Percentiles rank a stretch among this genome's conserved stretches.
Conservation (phyloP, 768 basidiomycete species). For the Mycena galopus region DNA sequence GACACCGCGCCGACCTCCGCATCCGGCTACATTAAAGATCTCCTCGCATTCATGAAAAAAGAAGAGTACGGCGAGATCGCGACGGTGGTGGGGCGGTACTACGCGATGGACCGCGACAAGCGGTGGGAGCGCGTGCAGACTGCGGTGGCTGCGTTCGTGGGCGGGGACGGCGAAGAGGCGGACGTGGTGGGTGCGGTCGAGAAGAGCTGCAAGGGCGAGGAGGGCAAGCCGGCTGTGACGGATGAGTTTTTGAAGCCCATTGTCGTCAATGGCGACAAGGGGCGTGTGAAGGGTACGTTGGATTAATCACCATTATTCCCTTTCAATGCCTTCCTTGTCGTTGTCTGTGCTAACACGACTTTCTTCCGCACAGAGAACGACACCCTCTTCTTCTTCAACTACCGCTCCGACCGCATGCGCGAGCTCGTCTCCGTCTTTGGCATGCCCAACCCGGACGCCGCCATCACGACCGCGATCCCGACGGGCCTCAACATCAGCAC, state of each 20-base stretch:
- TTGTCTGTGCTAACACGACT: neutral
- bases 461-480: too few species aligned
- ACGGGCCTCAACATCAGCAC: constrained; percentile 94
- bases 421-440: constrained; percentile 90
- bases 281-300: constrained; percentile 81
- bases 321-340: too few species aligned
- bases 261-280: constrained; percentile 83
- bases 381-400: constrained; percentile 97
- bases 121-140: neutral
- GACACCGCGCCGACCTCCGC: constrained; percentile 93
- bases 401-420: constrained; percentile 96
- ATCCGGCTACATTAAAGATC: constrained; percentile 79
- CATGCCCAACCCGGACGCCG: constrained; percentile 76
- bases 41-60: constrained; percentile 83
- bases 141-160: constrained; percentile 74
- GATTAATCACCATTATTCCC: neutral
- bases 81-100: constrained; percentile 92
- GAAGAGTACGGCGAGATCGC: constrained; percentile 85
- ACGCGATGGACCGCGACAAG: constrained; percentile 81
- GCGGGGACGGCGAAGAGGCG: constrained; percentile 74
- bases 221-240: constrained; percentile 74
- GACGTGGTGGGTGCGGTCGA: too few species aligned
- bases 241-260: constrained; percentile 98
- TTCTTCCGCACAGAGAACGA: constrained; percentile 71
- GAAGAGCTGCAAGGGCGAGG: too few species aligned